Evolutionary conservation across 163 green algal species (phyloP), one percentile per base, ranked within the genome.

Genomic region (Trebouxia gelatinosa): DNA sequence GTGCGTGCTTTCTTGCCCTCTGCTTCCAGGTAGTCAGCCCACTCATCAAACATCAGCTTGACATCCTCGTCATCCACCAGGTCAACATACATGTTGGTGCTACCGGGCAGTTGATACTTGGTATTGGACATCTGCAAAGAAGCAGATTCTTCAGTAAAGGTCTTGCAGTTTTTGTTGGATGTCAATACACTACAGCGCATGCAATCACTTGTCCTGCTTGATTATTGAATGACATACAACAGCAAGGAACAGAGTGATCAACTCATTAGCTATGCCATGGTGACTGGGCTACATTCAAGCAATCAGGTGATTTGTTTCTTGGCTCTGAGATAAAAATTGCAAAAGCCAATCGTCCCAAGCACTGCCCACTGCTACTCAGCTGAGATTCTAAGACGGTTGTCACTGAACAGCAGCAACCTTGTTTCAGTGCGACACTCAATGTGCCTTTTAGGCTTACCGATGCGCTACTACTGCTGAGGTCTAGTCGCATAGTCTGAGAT

Each of bases 21-120:
- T 5, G 46, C 40, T 50, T 43, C 17, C 1, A 67, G 38, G 28
- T 54, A 82, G 6, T 82, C 77, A n/a, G 38, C 39, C 81, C 81
- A 82, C 70, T 92, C 91, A 61, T 95, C 91, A 80, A 89, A 92
- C 91, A 94, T 95, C 50, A 91, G 85, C 32, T 75, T 74, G 21
- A 93, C 85, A 51, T 95, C 91, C 5, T 93, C 91, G 40, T 93
- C 89, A 31, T 91, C 84, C n/a, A 92, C 23, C 54, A 95, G 58
- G 74, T 94, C 91, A 5, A 94, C 86, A 77, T 91, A 89, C 5
- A 86, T 67, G 16, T 72, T 77, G 65, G 85, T 80, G 58, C 82
- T 81, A 58, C 80, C 85, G 6, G 90, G 91, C 74, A 95, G 85
- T 59, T 92, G 88, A 82, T 93, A 95, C 82, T 89, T 92, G 23